Evolutionary conservation across 768 basidiomycete species (phyloP).

Genomic region (Tylopilus subfusipes): DNA sequence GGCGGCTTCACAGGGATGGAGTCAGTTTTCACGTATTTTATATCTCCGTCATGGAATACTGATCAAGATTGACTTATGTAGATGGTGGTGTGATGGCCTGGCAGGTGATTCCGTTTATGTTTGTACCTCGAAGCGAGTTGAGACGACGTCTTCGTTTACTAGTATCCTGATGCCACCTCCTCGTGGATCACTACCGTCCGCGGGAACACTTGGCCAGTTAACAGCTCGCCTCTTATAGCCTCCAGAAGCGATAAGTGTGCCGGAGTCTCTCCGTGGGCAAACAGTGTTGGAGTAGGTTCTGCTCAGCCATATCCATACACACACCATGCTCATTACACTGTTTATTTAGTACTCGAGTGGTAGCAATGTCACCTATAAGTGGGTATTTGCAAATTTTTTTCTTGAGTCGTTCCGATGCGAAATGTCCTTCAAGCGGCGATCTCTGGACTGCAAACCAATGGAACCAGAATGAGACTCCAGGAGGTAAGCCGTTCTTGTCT

Average conservation of each 20-base stretch:
- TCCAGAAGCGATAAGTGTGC: slow-evolving; percentile 30
- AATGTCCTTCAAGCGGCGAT: slow-evolving; percentile 32
- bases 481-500: slow-evolving; percentile 17
- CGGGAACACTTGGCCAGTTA: slow-evolving; percentile 34
- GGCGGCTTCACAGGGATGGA: slow-evolving; percentile 64
- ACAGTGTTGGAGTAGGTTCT: slow-evolving; percentile 33
- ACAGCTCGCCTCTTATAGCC: slow-evolving; percentile 16
- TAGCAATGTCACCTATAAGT: slow-evolving; percentile 40
- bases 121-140: background rate
- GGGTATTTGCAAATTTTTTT: slow-evolving; percentile 8
- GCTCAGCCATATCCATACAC: background rate
- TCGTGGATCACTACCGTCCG: slow-evolving; percentile 40
- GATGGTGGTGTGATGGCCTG: slow-evolving; percentile 39
- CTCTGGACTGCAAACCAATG: slow-evolving; percentile 49
- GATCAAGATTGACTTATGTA: slow-evolving; percentile 5
- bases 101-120: slow-evolving; percentile 28
- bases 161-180: slow-evolving; percentile 39
- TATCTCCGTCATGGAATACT: background rate
- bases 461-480: slow-evolving; percentile 37
- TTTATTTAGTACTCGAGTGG: slow-evolving; percentile 39
- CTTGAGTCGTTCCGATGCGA: background rate
- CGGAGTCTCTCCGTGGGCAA: slow-evolving; percentile 41
- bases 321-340: background rate
- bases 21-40: slow-evolving; percentile 37
- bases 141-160: background rate